Evolutionary conservation across 2,329 filamentous ascomycete species (phyloP).

Genomic region (Fusarium succisae): DNA sequence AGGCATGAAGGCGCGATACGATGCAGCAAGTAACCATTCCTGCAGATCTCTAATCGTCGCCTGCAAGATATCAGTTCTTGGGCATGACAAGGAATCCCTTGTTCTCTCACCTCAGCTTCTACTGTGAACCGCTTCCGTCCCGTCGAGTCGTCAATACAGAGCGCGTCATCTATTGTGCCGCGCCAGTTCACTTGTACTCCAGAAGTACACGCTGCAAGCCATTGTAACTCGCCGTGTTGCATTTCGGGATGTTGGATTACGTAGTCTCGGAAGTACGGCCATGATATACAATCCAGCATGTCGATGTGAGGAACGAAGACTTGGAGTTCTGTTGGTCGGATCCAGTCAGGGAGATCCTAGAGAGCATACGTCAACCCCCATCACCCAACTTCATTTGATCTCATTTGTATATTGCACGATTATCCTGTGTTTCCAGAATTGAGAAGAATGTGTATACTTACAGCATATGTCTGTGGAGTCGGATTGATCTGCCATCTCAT

Average conservation of each 20-base stretch:
- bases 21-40: slow-evolving; percentile 19
- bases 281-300: slow-evolving; percentile 20
- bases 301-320: slow-evolving; percentile 14
- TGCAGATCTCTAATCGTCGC: not conserved
- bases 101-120: slow-evolving; percentile 8
- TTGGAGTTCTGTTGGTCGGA: slow-evolving; percentile 12
- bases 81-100: accelerated
- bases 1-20: slow-evolving; percentile 13
- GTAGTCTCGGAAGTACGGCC: slow-evolving; percentile 11
- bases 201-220: slow-evolving; percentile 5
- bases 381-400: not conserved
- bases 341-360: slow-evolving; percentile 15
- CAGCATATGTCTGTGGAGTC: slow-evolving; percentile 14
- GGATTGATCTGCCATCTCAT: slow-evolving; percentile 20
- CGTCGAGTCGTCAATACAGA: not conserved
- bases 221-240: slow-evolving; percentile 17
- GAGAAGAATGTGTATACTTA: not conserved
- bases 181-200: not conserved
- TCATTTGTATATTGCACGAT: not conserved
- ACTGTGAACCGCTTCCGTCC: not conserved
- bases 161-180: not conserved
- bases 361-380: not conserved
- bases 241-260: slow-evolving; percentile 5
- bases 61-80: not conserved
- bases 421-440: no score